Conservation (phyloP, 257 asterid species). For the Forsythia viridissima region DNA sequence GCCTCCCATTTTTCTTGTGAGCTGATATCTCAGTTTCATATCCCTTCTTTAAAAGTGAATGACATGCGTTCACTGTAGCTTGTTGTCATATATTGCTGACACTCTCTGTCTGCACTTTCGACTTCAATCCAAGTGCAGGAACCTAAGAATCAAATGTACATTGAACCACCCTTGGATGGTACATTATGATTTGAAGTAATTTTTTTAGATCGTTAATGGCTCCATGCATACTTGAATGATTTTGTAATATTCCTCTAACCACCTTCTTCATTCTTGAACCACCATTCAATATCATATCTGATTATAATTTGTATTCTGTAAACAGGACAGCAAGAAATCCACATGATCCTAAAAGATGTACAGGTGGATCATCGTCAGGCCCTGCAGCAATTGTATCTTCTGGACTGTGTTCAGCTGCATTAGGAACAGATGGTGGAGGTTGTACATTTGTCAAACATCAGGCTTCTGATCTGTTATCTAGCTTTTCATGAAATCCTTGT, state of each 20-base stretch:
- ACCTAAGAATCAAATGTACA: not conserved
- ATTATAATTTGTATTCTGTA: not conserved
- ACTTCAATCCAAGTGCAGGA: not conserved
- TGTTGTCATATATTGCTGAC: not conserved
- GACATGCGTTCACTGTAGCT: slow-evolving; percentile 4
- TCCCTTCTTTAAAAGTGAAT: slow-evolving; percentile 1
- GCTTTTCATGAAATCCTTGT: slow-evolving; percentile 12
- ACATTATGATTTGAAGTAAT: not conserved
- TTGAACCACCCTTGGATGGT: not conserved
- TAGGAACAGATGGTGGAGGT: slow-evolving; percentile 99
- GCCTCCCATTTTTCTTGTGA: not conserved
- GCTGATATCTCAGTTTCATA: slow-evolving; percentile 14
- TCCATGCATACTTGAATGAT: not conserved
- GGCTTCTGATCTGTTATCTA: slow-evolving; percentile 26
- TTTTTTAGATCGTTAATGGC: not conserved
- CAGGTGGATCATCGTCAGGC: slow-evolving; percentile 99
- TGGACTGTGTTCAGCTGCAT: slow-evolving; percentile 95
- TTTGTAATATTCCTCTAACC: not conserved
- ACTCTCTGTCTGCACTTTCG: slow-evolving; percentile 1
- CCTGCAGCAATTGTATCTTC: slow-evolving; percentile 97
- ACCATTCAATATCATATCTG: not conserved
- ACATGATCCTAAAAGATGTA: slow-evolving; percentile 89
- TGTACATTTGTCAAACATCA: slow-evolving; percentile 33
- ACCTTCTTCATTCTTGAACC: not conserved
- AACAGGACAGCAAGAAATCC: slow-evolving; percentile 97